Base-by-base conservation (phyloP, 164 flowering plant genomes). In the Stephania yunnanensis region DNA sequence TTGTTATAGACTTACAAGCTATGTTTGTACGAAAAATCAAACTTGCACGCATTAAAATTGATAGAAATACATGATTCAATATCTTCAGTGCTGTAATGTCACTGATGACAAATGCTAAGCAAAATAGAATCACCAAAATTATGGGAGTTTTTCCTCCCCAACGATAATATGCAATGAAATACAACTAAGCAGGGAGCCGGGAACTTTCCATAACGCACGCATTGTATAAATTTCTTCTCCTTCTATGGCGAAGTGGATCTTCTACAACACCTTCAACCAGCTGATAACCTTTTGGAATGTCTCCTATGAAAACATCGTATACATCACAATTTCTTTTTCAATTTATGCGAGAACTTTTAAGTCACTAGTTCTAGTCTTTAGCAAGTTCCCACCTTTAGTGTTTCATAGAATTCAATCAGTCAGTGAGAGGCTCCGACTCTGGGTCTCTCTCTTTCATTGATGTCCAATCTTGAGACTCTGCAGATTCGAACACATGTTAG, bases 381-480 rank as follows among this genome's bases (percentile, higher is more conserved):
- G 42, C 45, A 75, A 64, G 25, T 48, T 30, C 31, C 25, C 76
- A 22, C 17, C 36, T 46, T 67, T 29, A 53, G 69, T 29, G 4
- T 11, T 15, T 25, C 19, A 70, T 73, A 63, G 50, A 74, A 71
- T 36, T 29, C 10, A 55, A 74, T 86, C 77, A 88, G 20, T 80
- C 73, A 69, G 79, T 86, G 68, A 91, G 75, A 69, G 94, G 91
- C 70, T 90, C 94, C 6, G 80, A 81, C 73, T 91, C 94, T 10
- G 79, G 36, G 71, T 86, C 89, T 74, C 83, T 84, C 31, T 89
- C 91, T 81, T 85, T 89, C 83, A 81, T 36, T 46, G 80, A 10
- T 29, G 83, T 46, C 92, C 94, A 86, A 61, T 86, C 89, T 85
- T 84, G 87, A 46, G 90, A 55, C 80, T 85, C 95, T 91, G 88